Evolutionary conservation across 2,329 filamentous ascomycete species (phyloP).

Genomic region (Trichoderma hamatum): DNA sequence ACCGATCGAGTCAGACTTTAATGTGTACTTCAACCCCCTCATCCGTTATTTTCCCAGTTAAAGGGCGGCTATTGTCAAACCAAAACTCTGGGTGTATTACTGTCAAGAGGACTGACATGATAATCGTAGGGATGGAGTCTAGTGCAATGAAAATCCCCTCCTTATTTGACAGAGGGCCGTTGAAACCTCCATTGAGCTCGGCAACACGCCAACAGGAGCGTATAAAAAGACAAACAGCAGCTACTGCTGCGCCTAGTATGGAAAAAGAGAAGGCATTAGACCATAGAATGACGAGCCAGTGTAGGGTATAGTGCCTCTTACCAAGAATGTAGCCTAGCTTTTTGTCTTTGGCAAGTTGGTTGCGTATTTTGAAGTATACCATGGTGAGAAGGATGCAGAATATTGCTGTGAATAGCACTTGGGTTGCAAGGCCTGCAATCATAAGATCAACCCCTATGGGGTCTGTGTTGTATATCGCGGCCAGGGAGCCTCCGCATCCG

Average conservation of each 20-base stretch:
- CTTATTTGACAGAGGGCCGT: conserved; percentile 1
- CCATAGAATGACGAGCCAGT: neutral
- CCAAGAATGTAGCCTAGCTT: neutral
- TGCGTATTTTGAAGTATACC: neutral
- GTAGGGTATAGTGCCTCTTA: neutral
- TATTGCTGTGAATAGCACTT: neutral
- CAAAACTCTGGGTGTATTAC: conserved; percentile 15
- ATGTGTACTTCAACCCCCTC: neutral
- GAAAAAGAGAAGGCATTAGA: neutral
- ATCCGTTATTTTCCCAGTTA: neutral
- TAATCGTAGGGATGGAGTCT: conserved; percentile 9
- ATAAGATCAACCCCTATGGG: conserved; percentile 14
- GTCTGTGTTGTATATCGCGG: neutral
- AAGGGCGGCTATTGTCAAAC: neutral
- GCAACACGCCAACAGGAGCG: conserved; percentile 14
- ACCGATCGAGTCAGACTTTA: neutral
- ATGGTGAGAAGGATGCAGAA: neutral
- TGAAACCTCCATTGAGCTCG: conserved; percentile 10
- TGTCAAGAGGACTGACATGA: conserved; percentile 15
- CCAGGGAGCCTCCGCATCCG: conserved; percentile 8
- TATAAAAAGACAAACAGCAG: conserved; percentile 11
- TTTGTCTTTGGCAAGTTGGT: neutral
- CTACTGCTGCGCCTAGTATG: neutral
- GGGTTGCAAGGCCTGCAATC: conserved; percentile 7
- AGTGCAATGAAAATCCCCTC: conserved; percentile 8